phyloP scores from a whole-genome alignment of 495 filamentous ascomycete genomes.

The Polyplosphaeria fusca region DNA sequence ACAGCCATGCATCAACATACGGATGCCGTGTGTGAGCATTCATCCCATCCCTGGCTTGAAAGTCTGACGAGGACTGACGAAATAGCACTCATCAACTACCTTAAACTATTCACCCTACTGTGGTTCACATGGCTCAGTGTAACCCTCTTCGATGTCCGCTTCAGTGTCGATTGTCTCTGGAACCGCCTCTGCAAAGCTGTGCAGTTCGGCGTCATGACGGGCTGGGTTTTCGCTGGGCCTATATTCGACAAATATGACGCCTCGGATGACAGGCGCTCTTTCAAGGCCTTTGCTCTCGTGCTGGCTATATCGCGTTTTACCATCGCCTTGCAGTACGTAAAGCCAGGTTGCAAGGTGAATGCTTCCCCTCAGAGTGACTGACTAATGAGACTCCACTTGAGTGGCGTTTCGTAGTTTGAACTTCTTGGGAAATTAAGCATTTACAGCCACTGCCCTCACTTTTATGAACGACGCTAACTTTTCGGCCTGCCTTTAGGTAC shows the following conservation, averaged over 20 bases:
- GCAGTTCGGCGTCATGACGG: constrained; percentile 10
- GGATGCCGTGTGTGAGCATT: background rate
- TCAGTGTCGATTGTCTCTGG: constrained; percentile 3
- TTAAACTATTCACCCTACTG: constrained; percentile 2
- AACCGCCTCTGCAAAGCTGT: constrained; percentile 7
- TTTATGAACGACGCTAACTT: too few species aligned
- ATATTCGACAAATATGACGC: background rate
- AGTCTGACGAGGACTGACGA: background rate
- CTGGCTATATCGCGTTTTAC: background rate
- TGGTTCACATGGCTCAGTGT: constrained; percentile 10
- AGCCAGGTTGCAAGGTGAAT: too few species aligned
- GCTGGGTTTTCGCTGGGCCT: background rate
- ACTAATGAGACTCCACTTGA: too few species aligned
- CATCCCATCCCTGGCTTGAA: background rate
- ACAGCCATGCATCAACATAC: constrained; percentile 3
- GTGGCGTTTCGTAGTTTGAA: too few species aligned
- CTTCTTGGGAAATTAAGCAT: too few species aligned
- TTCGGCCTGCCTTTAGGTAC: too few species aligned
- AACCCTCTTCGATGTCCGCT: constrained; percentile 10
- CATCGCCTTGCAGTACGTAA: background rate
- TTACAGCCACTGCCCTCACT: too few species aligned
- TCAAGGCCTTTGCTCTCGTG: background rate
- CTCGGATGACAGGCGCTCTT: background rate
- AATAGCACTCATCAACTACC: background rate
- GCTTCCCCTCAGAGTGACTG: too few species aligned